Base-by-base conservation (phyloP, 257 asterid species). In the Verbascum thapsus region DNA sequence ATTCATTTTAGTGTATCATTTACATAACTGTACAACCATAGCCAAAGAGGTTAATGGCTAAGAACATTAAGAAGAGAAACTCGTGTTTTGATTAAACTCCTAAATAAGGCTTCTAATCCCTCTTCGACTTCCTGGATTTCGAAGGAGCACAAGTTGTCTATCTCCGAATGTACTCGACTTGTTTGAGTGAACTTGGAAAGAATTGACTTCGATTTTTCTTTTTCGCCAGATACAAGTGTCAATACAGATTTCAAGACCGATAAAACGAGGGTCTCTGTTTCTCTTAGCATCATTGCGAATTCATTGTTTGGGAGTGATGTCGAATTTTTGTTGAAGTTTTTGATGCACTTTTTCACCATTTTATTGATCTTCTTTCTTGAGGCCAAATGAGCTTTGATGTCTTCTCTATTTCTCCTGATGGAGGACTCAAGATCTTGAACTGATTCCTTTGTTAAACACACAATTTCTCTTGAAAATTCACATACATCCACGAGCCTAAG, bases 401-500 rank as follows among this genome's bases (percentile, higher is more conserved):
- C 49, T 42, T 72, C 22, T 42, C 67, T 72, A 8, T 55, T 75
- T 57, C 81, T 71, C 37, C 81, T 54, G 10, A 78, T 23, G 4
- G 68, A 75, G 51, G 81, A 81, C 47, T 78, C 57, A 10, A 72
- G 63, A 5, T 66, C 55, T 41, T 66, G 66, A 9, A 81, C 58
- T 1, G 45, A 62, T 56, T 66, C 80, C 51, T 49, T 81, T 16
- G 61, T 47, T 0, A 32, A 60, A 32, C 9, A 4, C 15, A 58
- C 30, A 43, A 63, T 22, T 9, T 81, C 83, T 51, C 37, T 68
- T 0, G 53, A 15, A 22, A 64, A 17, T 13, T 53, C 61, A 50
- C 66, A 80, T 8, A 70, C 61, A 57, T 80, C 86, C 56, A 80
- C 51, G 5, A 74, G 44, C 39, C 53, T 26, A 3, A 76, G 56